Evolutionary conservation across 202 grass and related monocot species (phyloP).

Genomic region (Hordeum pubiflorum): DNA sequence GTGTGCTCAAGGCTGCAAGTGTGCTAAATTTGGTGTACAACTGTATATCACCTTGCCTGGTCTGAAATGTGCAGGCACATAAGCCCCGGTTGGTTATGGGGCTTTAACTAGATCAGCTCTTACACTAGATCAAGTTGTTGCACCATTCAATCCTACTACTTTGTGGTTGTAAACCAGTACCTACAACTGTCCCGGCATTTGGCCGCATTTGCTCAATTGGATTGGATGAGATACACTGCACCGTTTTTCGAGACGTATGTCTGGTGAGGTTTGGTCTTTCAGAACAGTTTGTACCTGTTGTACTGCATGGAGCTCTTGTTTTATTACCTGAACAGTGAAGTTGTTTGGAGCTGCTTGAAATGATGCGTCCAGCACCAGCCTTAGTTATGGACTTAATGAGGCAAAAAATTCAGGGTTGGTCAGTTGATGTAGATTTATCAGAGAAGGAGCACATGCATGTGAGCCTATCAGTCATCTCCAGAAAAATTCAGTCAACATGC

Average conservation of each 20-base stretch:
- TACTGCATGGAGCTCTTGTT: constrained; percentile 7
- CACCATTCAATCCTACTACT: not conserved
- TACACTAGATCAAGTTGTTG: not conserved
- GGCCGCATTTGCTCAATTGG: not conserved
- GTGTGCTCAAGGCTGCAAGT: not conserved
- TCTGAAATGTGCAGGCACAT: constrained; percentile 29
- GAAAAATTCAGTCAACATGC: constrained; percentile 23
- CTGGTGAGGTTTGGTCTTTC: constrained; percentile 12
- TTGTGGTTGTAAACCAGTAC: not conserved
- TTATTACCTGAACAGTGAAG: constrained; percentile 21
- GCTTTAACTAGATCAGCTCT: not conserved
- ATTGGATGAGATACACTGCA: not conserved
- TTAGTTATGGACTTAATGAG: constrained; percentile 20
- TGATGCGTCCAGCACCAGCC: constrained; percentile 17
- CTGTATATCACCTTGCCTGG: constrained; percentile 25
- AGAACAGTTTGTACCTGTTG: not conserved
- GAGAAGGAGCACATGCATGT: constrained; percentile 22
- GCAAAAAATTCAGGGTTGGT: not conserved
- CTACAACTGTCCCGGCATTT: not conserved
- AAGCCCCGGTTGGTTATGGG: constrained; percentile 18
- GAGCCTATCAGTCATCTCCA: constrained; percentile 32
- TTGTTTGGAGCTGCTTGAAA: constrained; percentile 30
- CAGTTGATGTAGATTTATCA: constrained; percentile 27
- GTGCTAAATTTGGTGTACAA: constrained; percentile 7
- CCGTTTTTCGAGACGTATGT: not conserved